phyloP scores from a whole-genome alignment of 768 basidiomycete species.

The Podaxis sp. region DNA sequence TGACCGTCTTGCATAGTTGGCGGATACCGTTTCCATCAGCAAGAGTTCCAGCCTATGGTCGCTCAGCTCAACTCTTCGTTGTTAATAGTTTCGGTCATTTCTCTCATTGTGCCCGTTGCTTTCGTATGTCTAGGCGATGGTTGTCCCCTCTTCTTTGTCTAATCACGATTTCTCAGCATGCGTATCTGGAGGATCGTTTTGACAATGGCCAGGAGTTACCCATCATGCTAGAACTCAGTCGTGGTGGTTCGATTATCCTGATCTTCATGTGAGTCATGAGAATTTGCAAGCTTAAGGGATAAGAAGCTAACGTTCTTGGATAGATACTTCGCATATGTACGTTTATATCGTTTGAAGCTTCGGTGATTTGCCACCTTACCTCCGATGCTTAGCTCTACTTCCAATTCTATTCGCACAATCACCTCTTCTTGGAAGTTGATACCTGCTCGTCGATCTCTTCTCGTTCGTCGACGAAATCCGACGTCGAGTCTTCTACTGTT shows the following conservation, averaged over 20 bases:
- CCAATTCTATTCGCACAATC: conserved; percentile 54
- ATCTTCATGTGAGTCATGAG: conserved; percentile 37
- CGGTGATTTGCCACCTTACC: background rate
- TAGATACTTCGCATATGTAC: conserved; percentile 31
- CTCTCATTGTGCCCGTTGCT: conserved; percentile 65
- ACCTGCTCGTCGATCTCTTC: conserved; percentile 24
- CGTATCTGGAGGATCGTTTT: conserved; percentile 35
- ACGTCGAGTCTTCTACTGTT: background rate
- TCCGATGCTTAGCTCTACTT: conserved; percentile 41
- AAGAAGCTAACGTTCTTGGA: background rate
- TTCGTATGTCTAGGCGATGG: conserved; percentile 37
- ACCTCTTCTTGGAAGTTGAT: conserved; percentile 39
- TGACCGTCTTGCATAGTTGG: conserved; percentile 30
- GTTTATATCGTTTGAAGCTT: background rate
- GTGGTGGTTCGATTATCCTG: conserved; percentile 47
- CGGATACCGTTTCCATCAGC: conserved; percentile 50
- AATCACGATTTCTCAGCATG: conserved; percentile 25
- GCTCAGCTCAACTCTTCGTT: conserved; percentile 68
- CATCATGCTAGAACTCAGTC: conserved; percentile 45
- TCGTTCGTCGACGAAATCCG: conserved; percentile 6
- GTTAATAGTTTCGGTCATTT: conserved; percentile 68
- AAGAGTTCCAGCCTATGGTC: conserved; percentile 54
- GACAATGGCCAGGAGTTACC: conserved; percentile 35
- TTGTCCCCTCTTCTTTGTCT: conserved; percentile 19
- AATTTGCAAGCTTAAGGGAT: background rate